Base-by-base conservation (phyloP, 805 yeast species). In the Yamadazyma sp. region DNA sequence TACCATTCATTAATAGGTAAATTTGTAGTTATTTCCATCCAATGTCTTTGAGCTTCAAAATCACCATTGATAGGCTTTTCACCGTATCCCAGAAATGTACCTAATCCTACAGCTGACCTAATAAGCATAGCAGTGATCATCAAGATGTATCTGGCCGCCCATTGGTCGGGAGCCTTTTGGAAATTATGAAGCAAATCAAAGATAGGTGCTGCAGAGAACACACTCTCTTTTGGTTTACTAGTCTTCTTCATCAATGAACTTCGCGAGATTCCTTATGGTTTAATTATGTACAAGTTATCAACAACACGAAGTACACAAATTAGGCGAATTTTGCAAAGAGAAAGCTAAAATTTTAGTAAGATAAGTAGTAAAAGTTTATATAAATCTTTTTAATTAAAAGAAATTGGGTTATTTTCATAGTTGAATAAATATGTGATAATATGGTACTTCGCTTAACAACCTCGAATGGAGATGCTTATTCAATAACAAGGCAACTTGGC, bases 41-140 rank as follows among this genome's bases (percentile, higher is more conserved):
- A 93, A 58, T 91, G 98, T 46, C 98, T 75, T 58, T 93, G 98
- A 0, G 98, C 98, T 58, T 93, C 98, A 52, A 93, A 91, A 55
- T 93, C 98, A 5, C 98, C 98, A 65, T 68, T 79, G 76, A 86
- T 76, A 4, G 98, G 98, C 7, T 84, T 78, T 1, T 69, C 63
- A 7, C 62, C 61, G 42, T 58, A 55, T 0, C 98, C 98, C 15
- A 95, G 86, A 53, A 78, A 89, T 4, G 87, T 73, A 1, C 98
- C 98, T 23, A 89, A 65, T 0, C 96, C 96, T 15, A 91, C 81
- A 1, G 95, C 95, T 35, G 86, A 73, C 44, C 95, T 70, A 2
- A 88, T 71, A 8, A 91, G 76, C 4, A 89, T 57, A 1, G 94
- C 86, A 41, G 85, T 75, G 32, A 85, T 60, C 3, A 85, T 70